phyloP scores from a whole-genome alignment of 805 yeast species.

The Isabelozyma rhagii region DNA sequence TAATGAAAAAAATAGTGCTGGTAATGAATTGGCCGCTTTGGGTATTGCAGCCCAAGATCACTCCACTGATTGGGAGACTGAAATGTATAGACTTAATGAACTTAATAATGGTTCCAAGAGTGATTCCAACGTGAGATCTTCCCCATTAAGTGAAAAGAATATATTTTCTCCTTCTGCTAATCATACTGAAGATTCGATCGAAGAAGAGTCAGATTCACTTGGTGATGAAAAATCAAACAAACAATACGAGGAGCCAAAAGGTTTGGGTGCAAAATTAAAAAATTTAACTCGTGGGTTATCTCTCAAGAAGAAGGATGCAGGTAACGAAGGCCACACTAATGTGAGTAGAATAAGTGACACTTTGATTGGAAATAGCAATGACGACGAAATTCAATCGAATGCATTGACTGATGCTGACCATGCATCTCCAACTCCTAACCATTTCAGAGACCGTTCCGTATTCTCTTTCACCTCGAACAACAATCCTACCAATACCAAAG shows the following conservation, averaged over 20 bases:
- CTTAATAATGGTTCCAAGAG: slow-evolving; percentile 7
- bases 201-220: slow-evolving; percentile 3
- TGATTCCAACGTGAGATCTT: slow-evolving; percentile 14
- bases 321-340: background rate
- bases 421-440: background rate
- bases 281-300: slow-evolving; percentile 44
- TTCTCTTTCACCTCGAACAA: slow-evolving; percentile 9
- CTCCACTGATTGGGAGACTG: slow-evolving; percentile 68
- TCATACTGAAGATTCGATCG: slow-evolving; percentile 17
- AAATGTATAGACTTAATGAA: slow-evolving; percentile 51
- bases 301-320: slow-evolving; percentile 12
- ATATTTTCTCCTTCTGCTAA: slow-evolving; percentile 31
- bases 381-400: slow-evolving; percentile 2
- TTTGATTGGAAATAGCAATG: slow-evolving; percentile 11
- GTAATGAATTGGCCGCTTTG: slow-evolving; percentile 61
- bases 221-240: slow-evolving; percentile 1
- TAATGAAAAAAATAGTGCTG: slow-evolving; percentile 17
- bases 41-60: slow-evolving; percentile 85
- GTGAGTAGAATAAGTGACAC: slow-evolving; percentile 25
- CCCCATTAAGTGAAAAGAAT: slow-evolving; percentile 8
- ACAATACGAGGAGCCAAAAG: slow-evolving; percentile 1
- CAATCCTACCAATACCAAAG: slow-evolving; percentile 24
- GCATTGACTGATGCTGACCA: background rate
- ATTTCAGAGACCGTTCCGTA: slow-evolving; percentile 7
- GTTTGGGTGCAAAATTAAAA: slow-evolving; percentile 42